A percentile compares a stretch with the other conserved stretches of the same genome.
Conservation (phyloP, 108 stramenopile species). For the Discostella pseudostelligera region DNA sequence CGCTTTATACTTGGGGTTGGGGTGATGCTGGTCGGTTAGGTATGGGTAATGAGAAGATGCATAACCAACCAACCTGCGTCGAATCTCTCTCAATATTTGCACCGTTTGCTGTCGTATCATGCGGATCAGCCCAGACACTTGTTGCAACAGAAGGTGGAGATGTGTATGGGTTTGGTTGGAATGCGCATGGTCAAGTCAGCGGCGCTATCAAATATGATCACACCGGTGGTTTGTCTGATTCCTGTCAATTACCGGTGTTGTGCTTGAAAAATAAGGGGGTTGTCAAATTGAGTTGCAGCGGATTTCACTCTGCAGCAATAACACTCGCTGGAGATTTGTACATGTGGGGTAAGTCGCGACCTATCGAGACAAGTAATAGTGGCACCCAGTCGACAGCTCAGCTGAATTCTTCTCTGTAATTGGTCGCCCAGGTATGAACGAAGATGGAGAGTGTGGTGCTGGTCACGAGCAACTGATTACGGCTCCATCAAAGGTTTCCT, state of each 20-base stretch:
- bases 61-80: constrained; percentile 10
- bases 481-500: constrained; percentile 8
- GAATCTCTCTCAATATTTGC: constrained; percentile 2
- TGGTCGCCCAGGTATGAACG: constrained; percentile 29
- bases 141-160: constrained; percentile 19
- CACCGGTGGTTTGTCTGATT: neutral
- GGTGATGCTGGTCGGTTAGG: constrained; percentile 18
- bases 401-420: neutral
- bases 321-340: constrained; percentile 8
- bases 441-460: constrained; percentile 30
- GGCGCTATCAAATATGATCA: neutral
- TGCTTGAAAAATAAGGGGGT: constrained; percentile 22
- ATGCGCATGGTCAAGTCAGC: constrained; percentile 21
- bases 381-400: neutral
- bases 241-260: constrained; percentile 19
- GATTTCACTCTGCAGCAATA: constrained; percentile 31
- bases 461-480: constrained; percentile 16
- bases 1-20: constrained; percentile 31
- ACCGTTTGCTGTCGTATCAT: constrained; percentile 11
- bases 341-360: constrained; percentile 29
- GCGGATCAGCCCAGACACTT: constrained; percentile 31
- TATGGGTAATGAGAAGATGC: constrained; percentile 9
- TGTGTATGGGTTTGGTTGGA: constrained; percentile 36
- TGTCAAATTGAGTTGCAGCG: constrained; percentile 20
- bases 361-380: neutral